Base-by-base conservation (phyloP, 108 stramenopile genomes). In the Discostella stelligeroides region DNA sequence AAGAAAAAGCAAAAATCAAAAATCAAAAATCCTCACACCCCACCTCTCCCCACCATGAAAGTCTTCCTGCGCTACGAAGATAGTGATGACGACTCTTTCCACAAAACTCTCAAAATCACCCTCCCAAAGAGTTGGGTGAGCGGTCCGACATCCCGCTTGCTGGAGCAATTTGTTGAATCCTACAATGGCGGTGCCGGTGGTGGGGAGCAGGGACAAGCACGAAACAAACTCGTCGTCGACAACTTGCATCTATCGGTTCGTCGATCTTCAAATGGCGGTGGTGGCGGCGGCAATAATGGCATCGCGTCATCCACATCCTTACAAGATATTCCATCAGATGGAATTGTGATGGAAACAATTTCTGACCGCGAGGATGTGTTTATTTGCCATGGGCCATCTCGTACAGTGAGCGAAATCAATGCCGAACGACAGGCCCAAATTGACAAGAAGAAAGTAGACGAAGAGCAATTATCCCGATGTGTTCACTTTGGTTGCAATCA, bases 31-130 rank as follows among this genome's bases (percentile, higher is more conserved):
- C n/a, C n/a, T n/a, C n/a, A n/a, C n/a, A n/a, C n/a, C n/a, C n/a
- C n/a, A n/a, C n/a, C n/a, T n/a, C n/a, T 34, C 34, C 5, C 48
- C 55, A 68, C 30, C 39, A 96, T 96, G 92, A 96, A 96, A 70
- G 90, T 96, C 10, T 90, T 94, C 64, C 57, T 96, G 21, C 84
- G 91, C 60, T 96, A 93, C 83, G 95, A 96, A 89, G 92, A 93
- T 53, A 87, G 89, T 51, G 85, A 89, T 11, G 74, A 87, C 56
- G 82, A 60, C 18, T 72, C 73, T 2, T 63, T 78, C 13, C 91
- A 94, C 79, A 94, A 94, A 73, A 84, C 92, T 4, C 70, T 96
- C 40, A 96, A 96, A 72, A 91, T 96, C 59, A 96, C 93, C 5
- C 80, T 96, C 12, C 95, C 95, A 10, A 94, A 92, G 58, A 85